phyloP scores from a whole-genome alignment of 768 basidiomycete species.

The Chalciporus sphaerocephalus region DNA sequence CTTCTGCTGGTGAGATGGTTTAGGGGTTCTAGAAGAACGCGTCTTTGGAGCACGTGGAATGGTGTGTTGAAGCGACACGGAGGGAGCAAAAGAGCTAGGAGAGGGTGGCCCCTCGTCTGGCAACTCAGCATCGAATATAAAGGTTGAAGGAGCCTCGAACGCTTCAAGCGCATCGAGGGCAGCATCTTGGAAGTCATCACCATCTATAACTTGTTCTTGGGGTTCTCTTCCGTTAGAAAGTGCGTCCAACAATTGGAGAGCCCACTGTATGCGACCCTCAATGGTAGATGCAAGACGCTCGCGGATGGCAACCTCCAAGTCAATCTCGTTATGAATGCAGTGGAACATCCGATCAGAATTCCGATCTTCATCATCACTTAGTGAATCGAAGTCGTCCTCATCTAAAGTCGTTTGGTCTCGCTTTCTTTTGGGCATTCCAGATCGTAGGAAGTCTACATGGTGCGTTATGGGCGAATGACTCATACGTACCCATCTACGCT shows the following conservation, averaged over 20 bases:
- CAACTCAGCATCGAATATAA: constrained; percentile 30
- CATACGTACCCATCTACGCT: constrained; percentile 25
- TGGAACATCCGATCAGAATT: no score
- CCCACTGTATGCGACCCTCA: constrained; percentile 45
- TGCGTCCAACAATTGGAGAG: constrained; percentile 37
- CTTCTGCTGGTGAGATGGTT: constrained; percentile 26
- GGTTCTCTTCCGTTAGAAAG: constrained; percentile 20
- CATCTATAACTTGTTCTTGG: constrained; percentile 19
- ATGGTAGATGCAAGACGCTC: constrained; percentile 39
- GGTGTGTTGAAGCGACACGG: constrained; percentile 9
- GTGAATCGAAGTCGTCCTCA: constrained; percentile 10
- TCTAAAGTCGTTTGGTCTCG: constrained; percentile 5
- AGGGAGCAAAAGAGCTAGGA: constrained; percentile 20
- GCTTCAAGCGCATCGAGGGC: constrained; percentile 42
- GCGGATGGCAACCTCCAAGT: constrained; percentile 42
- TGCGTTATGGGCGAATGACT: constrained; percentile 14
- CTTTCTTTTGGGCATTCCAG: constrained; percentile 10
- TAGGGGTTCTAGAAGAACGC: constrained; percentile 27
- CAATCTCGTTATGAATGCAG: constrained; percentile 35
- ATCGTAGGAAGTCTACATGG: constrained; percentile 13
- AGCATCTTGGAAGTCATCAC: constrained; percentile 36
- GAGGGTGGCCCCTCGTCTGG: constrained; percentile 23
- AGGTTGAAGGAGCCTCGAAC: constrained; percentile 36
- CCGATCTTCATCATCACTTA: constrained; percentile 18
- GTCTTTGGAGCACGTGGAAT: constrained; percentile 22